Conservation (phyloP, 176 grass and related monocot species). For the Elaeis guineensis region DNA sequence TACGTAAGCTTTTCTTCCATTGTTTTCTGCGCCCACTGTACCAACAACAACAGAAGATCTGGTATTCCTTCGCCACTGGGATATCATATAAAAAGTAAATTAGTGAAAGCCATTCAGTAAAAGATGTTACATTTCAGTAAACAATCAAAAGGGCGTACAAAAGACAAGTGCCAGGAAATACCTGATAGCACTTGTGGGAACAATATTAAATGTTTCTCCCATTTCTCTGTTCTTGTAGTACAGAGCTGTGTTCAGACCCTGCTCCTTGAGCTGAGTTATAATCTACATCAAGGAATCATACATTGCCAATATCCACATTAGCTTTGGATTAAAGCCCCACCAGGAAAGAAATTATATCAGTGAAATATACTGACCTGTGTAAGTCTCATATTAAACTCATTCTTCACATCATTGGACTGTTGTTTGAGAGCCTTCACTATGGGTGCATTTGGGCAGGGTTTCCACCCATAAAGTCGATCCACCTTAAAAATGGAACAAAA, state of each 20-base stretch:
- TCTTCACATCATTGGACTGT: slow-evolving; percentile 88
- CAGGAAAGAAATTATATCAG: too few species aligned
- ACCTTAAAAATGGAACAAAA: slow-evolving; percentile 44
- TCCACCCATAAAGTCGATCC: slow-evolving; percentile 96
- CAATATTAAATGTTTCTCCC: slow-evolving; percentile 88
- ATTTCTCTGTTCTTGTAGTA: slow-evolving; percentile 95
- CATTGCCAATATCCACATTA: too few species aligned
- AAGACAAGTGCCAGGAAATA: slow-evolving; percentile 4
- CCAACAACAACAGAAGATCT: slow-evolving; percentile 78
- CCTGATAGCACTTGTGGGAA: slow-evolving; percentile 94
- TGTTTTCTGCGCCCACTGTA: slow-evolving; percentile 89
- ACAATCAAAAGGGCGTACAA: neutral
- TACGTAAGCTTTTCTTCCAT: slow-evolving; percentile 94
- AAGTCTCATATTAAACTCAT: slow-evolving; percentile 83
- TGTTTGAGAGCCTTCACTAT: slow-evolving; percentile 71
- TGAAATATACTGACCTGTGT: slow-evolving; percentile 47
- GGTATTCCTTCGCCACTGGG: slow-evolving; percentile 91
- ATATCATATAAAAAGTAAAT: slow-evolving; percentile 9
- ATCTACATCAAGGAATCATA: slow-evolving; percentile 28
- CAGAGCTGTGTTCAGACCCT: slow-evolving; percentile 89
- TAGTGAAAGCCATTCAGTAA: slow-evolving; percentile 11
- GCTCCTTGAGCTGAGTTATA: slow-evolving; percentile 78
- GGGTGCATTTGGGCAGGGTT: slow-evolving; percentile 53
- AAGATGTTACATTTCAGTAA: slow-evolving; percentile 9
- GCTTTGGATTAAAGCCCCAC: too few species aligned